phyloP scores from a whole-genome alignment of 1,284 basidiomycete species.

The Dichomitus squalens region DNA sequence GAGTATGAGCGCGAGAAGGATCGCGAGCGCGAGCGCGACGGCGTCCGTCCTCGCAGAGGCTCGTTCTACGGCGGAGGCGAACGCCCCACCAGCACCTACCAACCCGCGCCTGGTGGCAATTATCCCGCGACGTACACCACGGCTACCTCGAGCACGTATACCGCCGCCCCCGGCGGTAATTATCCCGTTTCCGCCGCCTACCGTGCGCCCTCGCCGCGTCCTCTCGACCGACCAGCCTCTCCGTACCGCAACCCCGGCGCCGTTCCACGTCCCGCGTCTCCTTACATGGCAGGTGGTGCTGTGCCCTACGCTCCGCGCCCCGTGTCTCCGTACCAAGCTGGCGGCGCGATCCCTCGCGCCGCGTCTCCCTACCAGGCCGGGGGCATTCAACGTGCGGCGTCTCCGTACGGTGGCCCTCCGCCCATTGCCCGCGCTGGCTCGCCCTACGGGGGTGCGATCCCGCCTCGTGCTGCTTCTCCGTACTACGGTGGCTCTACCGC shows the following conservation, averaged over 20 bases:
- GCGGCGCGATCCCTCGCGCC: constrained; percentile 17
- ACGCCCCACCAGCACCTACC: constrained; percentile 25
- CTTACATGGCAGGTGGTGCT: constrained; percentile 20
- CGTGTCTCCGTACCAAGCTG: constrained; percentile 29
- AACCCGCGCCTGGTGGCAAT: constrained; percentile 22
- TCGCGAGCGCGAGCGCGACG: constrained; percentile 12
- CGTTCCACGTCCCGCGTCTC: constrained; percentile 26
- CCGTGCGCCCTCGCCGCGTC: constrained; percentile 27
- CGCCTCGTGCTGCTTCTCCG: constrained; percentile 32
- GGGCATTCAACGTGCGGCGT: constrained; percentile 17
- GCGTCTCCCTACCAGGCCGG: constrained; percentile 17
- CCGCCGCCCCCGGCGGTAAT: constrained; percentile 24
- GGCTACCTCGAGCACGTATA: constrained; percentile 11
- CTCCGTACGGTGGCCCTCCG: constrained; percentile 10
- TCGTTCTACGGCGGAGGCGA: constrained; percentile 29
- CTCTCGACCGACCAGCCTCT: constrained; percentile 23
- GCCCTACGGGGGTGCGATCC: constrained; percentile 23
- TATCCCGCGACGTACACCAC: constrained; percentile 19
- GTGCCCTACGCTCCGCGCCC: constrained; percentile 22
- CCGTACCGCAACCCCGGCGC: constrained; percentile 24
- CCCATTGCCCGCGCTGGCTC: constrained; percentile 20
- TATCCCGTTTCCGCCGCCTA: constrained; percentile 19
- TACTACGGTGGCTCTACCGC: constrained; percentile 21
- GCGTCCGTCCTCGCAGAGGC: constrained; percentile 28
- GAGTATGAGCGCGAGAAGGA: constrained; percentile 14